phyloP scores from a whole-genome alignment of 352 stramenopile species.

The Aphanomyces invadans region DNA sequence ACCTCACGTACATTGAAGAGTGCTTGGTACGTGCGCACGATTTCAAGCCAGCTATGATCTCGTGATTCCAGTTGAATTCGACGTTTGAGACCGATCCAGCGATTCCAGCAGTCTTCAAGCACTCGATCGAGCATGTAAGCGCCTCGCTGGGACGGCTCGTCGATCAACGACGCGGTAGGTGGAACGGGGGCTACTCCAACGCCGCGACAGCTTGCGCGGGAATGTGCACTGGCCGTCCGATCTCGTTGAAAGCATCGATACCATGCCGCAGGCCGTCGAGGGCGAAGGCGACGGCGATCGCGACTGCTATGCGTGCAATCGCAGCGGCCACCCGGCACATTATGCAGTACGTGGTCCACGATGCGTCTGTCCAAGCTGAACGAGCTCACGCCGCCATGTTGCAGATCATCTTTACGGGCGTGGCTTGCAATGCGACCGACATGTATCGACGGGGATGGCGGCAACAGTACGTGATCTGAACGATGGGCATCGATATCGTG shows the following conservation, averaged over 20 bases:
- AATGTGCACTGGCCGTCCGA: constrained; percentile 62
- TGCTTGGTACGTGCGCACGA: constrained; percentile 31
- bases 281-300: constrained; percentile 29
- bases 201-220: constrained; percentile 54
- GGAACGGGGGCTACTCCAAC: constrained; percentile 61
- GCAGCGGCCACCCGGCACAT: constrained; percentile 51
- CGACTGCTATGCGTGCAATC: constrained; percentile 72
- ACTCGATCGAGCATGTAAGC: constrained; percentile 58
- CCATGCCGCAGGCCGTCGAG: constrained; percentile 37
- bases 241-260: constrained; percentile 48
- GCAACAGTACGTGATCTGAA: constrained; percentile 31
- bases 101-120: constrained; percentile 40
- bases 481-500: no score
- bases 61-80: constrained; percentile 30
- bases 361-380: no score
- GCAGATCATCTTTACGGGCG: constrained; percentile 51
- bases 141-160: neutral
- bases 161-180: constrained; percentile 34
- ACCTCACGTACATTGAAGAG: constrained; percentile 73
- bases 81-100: constrained; percentile 43
- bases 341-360: constrained; percentile 27
- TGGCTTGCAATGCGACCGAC: constrained; percentile 50
- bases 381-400: no score
- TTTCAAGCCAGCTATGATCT: neutral
- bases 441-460: constrained; percentile 69